A percentile compares a stretch with the other conserved stretches of the same genome.
phyloP scores from a whole-genome alignment of 164 flowering plant genomes.

The Magnolia changhungtana region DNA sequence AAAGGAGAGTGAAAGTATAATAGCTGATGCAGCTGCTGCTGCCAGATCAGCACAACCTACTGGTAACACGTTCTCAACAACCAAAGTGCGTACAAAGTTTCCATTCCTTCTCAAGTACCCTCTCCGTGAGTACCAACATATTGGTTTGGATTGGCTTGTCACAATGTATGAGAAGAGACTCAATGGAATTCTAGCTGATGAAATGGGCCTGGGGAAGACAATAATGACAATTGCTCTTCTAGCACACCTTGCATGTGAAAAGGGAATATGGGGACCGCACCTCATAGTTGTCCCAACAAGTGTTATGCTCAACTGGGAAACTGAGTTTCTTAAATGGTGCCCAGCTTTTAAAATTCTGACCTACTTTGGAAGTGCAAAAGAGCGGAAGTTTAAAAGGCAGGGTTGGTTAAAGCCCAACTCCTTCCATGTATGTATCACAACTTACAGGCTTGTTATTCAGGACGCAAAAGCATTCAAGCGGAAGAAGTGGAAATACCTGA shows the following conservation, averaged over 20 bases:
- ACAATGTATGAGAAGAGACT: conserved; percentile 97
- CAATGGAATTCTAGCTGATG: conserved; percentile 97
- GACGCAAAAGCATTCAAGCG: conserved; percentile 93
- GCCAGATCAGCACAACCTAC: conserved; percentile 99
- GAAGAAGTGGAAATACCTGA: conserved; percentile 97
- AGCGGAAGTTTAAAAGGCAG: conserved; percentile 84
- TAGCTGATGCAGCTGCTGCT: conserved; percentile 99
- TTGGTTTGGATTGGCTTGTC: conserved; percentile 98
- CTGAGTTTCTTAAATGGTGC: conserved; percentile 98
- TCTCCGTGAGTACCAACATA: conserved; percentile 98
- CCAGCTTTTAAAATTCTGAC: conserved; percentile 98
- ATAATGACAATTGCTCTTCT: conserved; percentile 96
- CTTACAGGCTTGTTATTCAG: conserved; percentile 93
- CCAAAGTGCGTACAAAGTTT: conserved; percentile 88
- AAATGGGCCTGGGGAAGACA: conserved; percentile 99
- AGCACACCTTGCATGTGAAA: conserved; percentile 97
- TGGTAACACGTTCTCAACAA: conserved; percentile 92
- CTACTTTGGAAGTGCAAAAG: conserved; percentile 97
- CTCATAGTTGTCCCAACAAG: conserved; percentile 98
- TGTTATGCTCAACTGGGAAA: conserved; percentile 99
- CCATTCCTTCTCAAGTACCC: conserved; percentile 89
- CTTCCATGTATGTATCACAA: conserved; percentile 94
- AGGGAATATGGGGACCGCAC: conserved; percentile 99
- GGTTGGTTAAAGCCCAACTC: conserved; percentile 97
- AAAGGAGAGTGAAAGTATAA: conserved; percentile 59